A percentile compares a stretch with the other conserved stretches of the same genome.
phyloP scores from a whole-genome alignment of 108 stramenopile species.

The Stephanodiscus triporus region DNA sequence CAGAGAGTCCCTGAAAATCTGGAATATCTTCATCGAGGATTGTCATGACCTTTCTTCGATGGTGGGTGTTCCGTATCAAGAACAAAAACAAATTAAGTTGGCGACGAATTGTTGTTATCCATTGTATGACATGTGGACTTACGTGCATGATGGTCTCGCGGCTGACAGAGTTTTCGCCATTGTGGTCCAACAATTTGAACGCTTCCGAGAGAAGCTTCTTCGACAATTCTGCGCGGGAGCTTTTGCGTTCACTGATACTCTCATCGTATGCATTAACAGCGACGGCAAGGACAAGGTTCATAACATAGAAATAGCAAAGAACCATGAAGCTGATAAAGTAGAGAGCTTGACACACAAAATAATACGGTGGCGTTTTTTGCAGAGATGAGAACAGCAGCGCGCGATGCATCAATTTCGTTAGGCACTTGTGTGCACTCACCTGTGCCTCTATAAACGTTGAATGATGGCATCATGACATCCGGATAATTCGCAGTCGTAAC shows the following conservation, averaged over 20 bases:
- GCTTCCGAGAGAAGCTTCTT: slow-evolving; percentile 56
- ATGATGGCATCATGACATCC: slow-evolving; percentile 82
- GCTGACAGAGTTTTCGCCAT: slow-evolving; percentile 41
- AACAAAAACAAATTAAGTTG: neutral
- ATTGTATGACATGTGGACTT: neutral
- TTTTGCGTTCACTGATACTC: slow-evolving; percentile 39
- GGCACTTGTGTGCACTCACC: neutral
- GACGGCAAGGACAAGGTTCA: slow-evolving; percentile 77
- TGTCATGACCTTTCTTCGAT: slow-evolving; percentile 28
- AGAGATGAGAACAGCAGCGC: neutral
- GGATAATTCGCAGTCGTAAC: slow-evolving; percentile 88
- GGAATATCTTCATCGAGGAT: slow-evolving; percentile 80
- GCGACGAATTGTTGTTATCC: neutral
- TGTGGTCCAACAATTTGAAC: slow-evolving; percentile 59
- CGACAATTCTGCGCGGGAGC: slow-evolving; percentile 28
- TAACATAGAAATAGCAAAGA: slow-evolving; percentile 75
- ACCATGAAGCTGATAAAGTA: slow-evolving; percentile 80
- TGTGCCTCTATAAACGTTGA: slow-evolving; percentile 63
- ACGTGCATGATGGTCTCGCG: slow-evolving; percentile 68
- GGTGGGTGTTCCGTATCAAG: neutral
- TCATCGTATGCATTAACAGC: slow-evolving; percentile 70
- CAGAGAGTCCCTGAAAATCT: slow-evolving; percentile 59
- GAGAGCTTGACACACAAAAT: slow-evolving; percentile 36
- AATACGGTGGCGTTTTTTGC: neutral
- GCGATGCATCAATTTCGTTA: neutral